Percentiles rank a stretch among this genome's conserved stretches.
Evolutionary conservation across 306 rosid genomes (phyloP).

Genomic region (Herpetospermum pedunculosum): DNA sequence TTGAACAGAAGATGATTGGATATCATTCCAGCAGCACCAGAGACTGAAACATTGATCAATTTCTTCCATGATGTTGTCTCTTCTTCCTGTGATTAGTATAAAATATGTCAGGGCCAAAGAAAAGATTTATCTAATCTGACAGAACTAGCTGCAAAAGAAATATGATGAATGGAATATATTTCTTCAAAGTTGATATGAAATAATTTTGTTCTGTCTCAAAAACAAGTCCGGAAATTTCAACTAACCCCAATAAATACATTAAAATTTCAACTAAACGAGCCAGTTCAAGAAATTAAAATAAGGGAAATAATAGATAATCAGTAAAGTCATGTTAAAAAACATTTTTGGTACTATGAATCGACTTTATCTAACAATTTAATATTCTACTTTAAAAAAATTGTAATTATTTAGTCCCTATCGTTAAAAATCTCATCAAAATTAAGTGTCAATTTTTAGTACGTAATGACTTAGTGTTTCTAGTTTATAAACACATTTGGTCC

Average conservation of each 20-base stretch:
- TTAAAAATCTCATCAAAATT: too few species aligned
- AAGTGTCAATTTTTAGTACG: too few species aligned
- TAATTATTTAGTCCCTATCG: too few species aligned
- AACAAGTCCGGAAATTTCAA: not conserved
- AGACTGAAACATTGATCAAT: slow-evolving; percentile 70
- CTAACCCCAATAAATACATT: not conserved
- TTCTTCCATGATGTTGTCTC: slow-evolving; percentile 94
- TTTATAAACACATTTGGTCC: too few species aligned
- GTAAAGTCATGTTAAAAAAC: too few species aligned
- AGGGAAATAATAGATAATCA: too few species aligned
- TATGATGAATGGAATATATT: not conserved
- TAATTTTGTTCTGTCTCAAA: not conserved
- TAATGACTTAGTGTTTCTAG: too few species aligned
- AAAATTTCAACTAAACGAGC: not conserved
- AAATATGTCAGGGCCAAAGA: not conserved
- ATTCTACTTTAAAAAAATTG: too few species aligned
- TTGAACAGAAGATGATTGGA: slow-evolving; percentile 91
- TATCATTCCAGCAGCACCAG: slow-evolving; percentile 99
- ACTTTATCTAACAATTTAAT: too few species aligned
- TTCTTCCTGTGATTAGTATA: slow-evolving; percentile 55
- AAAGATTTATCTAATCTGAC: not conserved
- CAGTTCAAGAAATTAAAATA: too few species aligned
- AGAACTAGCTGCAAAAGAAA: not conserved
- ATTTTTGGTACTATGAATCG: too few species aligned
- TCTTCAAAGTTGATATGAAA: not conserved